A percentile compares a stretch with the other conserved stretches of the same genome.
phyloP scores from a whole-genome alignment of 2,329 filamentous ascomycete genomes.

The Aurifilum marmelostoma region DNA sequence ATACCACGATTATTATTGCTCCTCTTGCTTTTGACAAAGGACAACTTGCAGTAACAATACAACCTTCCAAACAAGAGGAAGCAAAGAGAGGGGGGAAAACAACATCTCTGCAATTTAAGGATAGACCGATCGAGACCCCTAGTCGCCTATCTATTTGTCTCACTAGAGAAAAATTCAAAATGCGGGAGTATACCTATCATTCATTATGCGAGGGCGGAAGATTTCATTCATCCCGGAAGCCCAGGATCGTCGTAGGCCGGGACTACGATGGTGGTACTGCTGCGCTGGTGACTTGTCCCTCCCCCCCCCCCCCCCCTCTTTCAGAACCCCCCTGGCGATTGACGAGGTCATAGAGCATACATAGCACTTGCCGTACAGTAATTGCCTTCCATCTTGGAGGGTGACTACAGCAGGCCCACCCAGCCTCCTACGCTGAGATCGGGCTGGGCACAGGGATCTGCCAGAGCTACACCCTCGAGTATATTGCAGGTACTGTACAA shows the following conservation, averaged over 20 bases:
- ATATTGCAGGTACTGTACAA: slow-evolving; percentile 1
- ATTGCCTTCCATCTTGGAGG: neutral
- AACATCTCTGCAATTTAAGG: neutral
- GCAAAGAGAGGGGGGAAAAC: too few relatives aligned
- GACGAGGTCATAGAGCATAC: slow-evolving; percentile 4
- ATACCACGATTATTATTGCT: neutral
- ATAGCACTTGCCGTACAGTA: neutral
- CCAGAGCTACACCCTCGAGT: neutral
- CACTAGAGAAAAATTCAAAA: neutral
- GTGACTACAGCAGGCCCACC: neutral
- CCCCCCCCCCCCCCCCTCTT: neutral
- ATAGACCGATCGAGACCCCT: neutral
- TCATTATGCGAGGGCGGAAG: neutral
- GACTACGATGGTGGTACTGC: neutral
- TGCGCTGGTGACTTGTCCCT: neutral
- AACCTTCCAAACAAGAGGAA: neutral
- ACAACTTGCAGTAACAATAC: neutral
- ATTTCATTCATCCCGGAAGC: neutral
- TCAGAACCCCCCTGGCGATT: neutral
- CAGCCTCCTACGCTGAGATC: neutral
- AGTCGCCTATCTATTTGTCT: neutral
- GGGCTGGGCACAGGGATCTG: neutral
- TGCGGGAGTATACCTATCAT: neutral
- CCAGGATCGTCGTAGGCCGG: neutral
- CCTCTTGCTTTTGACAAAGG: neutral